Percentiles rank a stretch among this genome's conserved stretches.
Evolutionary conservation across 1,284 basidiomycete species (phyloP).

Genomic region (Lignosus rhinocerotis): DNA sequence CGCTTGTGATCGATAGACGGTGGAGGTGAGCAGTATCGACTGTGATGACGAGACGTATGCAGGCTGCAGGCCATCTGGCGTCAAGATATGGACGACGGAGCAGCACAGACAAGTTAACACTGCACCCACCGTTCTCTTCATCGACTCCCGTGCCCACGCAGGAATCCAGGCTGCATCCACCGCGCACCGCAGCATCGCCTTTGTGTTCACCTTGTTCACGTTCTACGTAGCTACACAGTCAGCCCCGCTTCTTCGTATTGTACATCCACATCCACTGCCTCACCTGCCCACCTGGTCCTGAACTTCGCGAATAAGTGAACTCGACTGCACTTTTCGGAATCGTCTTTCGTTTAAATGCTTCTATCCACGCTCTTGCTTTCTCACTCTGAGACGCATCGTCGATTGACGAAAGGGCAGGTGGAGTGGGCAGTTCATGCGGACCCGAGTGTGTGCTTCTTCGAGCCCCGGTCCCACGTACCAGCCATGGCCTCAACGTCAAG

Average conservation of each 20-base stretch:
- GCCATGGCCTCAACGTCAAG: background rate
- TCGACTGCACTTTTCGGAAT: slow-evolving; percentile 56
- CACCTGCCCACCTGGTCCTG: slow-evolving; percentile 80
- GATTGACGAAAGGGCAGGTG: slow-evolving; percentile 38
- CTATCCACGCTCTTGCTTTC: slow-evolving; percentile 53
- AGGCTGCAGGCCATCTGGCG: slow-evolving; percentile 42
- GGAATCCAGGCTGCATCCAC: slow-evolving; percentile 68
- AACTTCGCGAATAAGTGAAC: slow-evolving; percentile 69
- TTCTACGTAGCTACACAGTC: slow-evolving; percentile 47
- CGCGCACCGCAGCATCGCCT: slow-evolving; percentile 61
- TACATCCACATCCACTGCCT: slow-evolving; percentile 10
- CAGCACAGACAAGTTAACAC: no score
- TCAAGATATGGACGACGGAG: no score
- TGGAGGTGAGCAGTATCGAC: slow-evolving; percentile 68
- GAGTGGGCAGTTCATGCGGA: slow-evolving; percentile 30
- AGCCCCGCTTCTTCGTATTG: background rate
- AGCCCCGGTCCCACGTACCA: background rate
- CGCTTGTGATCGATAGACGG: slow-evolving; percentile 68
- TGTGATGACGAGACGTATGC: slow-evolving; percentile 66
- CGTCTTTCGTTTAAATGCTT: slow-evolving; percentile 40
- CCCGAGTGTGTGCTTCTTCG: background rate
- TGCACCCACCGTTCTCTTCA: slow-evolving; percentile 53
- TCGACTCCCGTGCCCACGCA: slow-evolving; percentile 53
- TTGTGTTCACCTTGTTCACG: slow-evolving; percentile 82
- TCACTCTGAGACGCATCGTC: slow-evolving; percentile 41